phyloP scores from a whole-genome alignment of 1,284 basidiomycete species.

The Cerioporus squamosus region DNA sequence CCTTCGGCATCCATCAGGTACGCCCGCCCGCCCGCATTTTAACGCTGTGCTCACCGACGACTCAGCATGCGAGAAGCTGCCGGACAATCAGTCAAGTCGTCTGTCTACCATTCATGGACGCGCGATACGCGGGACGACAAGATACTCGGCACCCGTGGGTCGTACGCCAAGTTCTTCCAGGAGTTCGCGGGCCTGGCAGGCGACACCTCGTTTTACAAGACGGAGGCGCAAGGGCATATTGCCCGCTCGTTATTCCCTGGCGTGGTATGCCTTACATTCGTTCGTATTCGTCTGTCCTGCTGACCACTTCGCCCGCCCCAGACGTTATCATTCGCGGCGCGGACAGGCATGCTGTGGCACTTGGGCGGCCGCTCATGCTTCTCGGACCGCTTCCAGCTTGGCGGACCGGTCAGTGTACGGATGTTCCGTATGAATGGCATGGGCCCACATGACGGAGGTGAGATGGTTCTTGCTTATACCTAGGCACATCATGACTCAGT shows the following conservation, averaged over 20 bases:
- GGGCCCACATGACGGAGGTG: slow-evolving; percentile 83
- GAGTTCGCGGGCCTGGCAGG: slow-evolving; percentile 84
- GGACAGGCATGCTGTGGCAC: slow-evolving; percentile 66
- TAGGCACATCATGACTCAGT: neutral
- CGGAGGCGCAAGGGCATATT: slow-evolving; percentile 68
- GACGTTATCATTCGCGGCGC: slow-evolving; percentile 68
- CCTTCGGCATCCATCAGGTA: slow-evolving; percentile 84
- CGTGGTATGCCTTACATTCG: slow-evolving; percentile 47
- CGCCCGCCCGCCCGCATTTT: slow-evolving; percentile 18
- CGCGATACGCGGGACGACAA: slow-evolving; percentile 85
- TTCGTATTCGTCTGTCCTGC: neutral
- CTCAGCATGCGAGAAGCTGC: slow-evolving; percentile 83
- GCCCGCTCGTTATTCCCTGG: slow-evolving; percentile 63
- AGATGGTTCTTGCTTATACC: slow-evolving; percentile 28
- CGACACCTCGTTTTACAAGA: slow-evolving; percentile 76
- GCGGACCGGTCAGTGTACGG: slow-evolving; percentile 90
- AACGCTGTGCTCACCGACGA: neutral
- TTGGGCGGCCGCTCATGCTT: slow-evolving; percentile 58
- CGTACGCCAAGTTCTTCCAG: slow-evolving; percentile 65
- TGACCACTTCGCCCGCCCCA: slow-evolving; percentile 31
- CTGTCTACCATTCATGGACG: slow-evolving; percentile 79
- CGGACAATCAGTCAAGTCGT: slow-evolving; percentile 82
- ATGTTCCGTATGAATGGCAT: slow-evolving; percentile 87
- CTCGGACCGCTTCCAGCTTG: slow-evolving; percentile 91
- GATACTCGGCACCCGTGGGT: slow-evolving; percentile 65